phyloP scores from a whole-genome alignment of 2,329 filamentous ascomycete genomes.

The Cladosporium austrohemisphaericum region DNA sequence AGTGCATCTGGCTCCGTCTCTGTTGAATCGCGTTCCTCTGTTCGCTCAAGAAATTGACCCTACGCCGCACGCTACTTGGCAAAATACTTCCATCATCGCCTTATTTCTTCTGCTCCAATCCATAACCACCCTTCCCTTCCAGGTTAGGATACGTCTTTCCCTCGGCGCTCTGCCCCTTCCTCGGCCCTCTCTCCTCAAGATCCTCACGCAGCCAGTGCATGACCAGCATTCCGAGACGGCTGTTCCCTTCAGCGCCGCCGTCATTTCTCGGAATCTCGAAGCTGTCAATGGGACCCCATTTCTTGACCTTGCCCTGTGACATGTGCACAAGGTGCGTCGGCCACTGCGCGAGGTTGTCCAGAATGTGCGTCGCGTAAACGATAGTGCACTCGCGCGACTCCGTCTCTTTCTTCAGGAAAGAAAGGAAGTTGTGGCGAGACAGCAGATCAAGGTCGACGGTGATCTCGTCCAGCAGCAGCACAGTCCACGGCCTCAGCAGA shows the following conservation, averaged over 20 bases:
- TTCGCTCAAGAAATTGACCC: too few relatives aligned
- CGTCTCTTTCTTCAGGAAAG: constrained; percentile 83
- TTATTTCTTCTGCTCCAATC: constrained; percentile 49
- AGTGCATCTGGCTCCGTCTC: too few relatives aligned
- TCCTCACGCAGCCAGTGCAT: constrained; percentile 83
- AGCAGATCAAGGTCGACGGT: constrained; percentile 94
- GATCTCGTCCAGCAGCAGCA: constrained; percentile 90
- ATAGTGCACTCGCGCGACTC: constrained; percentile 79
- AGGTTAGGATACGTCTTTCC: constrained; percentile 60
- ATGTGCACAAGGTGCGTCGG: constrained; percentile 95
- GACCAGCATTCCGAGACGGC: constrained; percentile 79
- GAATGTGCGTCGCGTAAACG: constrained; percentile 94
- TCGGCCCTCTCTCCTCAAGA: constrained; percentile 71
- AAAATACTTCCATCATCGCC: neutral
- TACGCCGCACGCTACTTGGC: too few relatives aligned
- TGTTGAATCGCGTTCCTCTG: too few relatives aligned
- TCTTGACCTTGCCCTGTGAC: constrained; percentile 81
- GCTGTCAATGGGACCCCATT: constrained; percentile 71
- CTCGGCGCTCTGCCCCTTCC: constrained; percentile 59
- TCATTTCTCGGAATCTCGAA: constrained; percentile 59
- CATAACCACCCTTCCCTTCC: constrained; percentile 63
- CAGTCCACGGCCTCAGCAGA: constrained; percentile 81
- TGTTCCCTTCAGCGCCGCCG: constrained; percentile 62
- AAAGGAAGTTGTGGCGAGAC: constrained; percentile 76
- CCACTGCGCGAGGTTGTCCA: constrained; percentile 93